A percentile compares a stretch with the other conserved stretches of the same genome.
Evolutionary conservation across 352 stramenopile species (phyloP).

Genomic region (Pythium folliculosum): DNA sequence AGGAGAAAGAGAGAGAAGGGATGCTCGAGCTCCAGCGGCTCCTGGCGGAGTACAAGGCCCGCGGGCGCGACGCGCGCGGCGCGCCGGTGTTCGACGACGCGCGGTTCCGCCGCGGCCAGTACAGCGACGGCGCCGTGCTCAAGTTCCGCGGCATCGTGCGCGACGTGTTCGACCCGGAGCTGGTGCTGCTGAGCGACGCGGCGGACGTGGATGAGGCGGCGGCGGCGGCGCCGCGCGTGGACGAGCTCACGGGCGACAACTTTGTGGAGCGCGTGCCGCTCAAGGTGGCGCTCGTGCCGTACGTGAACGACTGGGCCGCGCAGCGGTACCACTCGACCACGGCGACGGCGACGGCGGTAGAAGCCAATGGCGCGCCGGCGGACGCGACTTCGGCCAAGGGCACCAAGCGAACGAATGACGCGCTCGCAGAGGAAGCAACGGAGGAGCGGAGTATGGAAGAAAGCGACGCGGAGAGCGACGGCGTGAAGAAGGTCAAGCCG

Average conservation of each 20-base stretch:
- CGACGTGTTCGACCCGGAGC: slow-evolving; percentile 73
- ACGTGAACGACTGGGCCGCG: slow-evolving; percentile 55
- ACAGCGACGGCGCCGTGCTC: slow-evolving; percentile 56
- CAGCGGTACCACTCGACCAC: slow-evolving; percentile 31
- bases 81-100: slow-evolving; percentile 53
- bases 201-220: neutral
- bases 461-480: neutral
- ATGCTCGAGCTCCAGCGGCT: slow-evolving; percentile 32
- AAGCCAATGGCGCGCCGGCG: neutral
- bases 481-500: slow-evolving; percentile 46
- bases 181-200: slow-evolving; percentile 46
- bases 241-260: slow-evolving; percentile 26
- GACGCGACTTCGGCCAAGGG: slow-evolving; percentile 28
- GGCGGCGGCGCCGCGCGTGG: neutral
- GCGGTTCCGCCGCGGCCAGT: slow-evolving; percentile 45
- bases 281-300: slow-evolving; percentile 61
- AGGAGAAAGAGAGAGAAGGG: no score
- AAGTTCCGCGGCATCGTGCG: slow-evolving; percentile 70
- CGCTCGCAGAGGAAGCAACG: slow-evolving; percentile 5
- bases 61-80: slow-evolving; percentile 3
- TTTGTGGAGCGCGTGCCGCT: slow-evolving; percentile 68
- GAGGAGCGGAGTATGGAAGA: neutral
- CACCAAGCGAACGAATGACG: slow-evolving; percentile 50
- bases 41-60: slow-evolving; percentile 19
- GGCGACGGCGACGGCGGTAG: slow-evolving; percentile 12